A percentile compares a stretch with the other conserved stretches of the same genome.
These are phyloP conservation scores for Arabidopsis arenosa DNA, from an alignment of 345 rosid genomes.

Conservation along the genomic window DNA sequence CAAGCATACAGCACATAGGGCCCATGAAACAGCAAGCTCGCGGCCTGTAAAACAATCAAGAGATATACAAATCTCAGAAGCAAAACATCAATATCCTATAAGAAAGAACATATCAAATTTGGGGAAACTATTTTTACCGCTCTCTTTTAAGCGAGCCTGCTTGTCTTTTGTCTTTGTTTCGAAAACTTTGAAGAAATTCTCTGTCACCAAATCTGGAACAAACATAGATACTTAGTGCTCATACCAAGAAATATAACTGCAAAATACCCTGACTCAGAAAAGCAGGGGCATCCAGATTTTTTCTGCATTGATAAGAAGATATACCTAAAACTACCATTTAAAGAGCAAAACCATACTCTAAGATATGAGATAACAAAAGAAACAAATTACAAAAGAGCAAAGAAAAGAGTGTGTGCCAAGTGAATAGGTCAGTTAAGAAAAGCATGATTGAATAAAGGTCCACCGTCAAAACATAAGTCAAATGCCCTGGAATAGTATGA, in stretches of 20 bases:
- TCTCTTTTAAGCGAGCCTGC: constrained; percentile 73
- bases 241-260: constrained; percentile 18
- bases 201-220: constrained; percentile 64
- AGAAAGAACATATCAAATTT: not conserved
- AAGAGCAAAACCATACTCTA: not conserved
- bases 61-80: constrained; percentile 28
- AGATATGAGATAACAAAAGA: constrained; percentile 4
- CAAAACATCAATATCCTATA: constrained; percentile 30
- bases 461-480: constrained; percentile 3
- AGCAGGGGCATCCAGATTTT: constrained; percentile 19
- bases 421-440: constrained; percentile 19
- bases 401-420: not conserved
- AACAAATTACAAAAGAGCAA: constrained; percentile 8
- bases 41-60: constrained; percentile 56
- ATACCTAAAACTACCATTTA: constrained; percentile 15
- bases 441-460: not conserved
- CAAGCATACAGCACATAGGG: constrained; percentile 94
- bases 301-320: constrained; percentile 19
- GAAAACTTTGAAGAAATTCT: constrained; percentile 74
- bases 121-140: constrained; percentile 55
- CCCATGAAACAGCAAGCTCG: constrained; percentile 96
- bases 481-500: constrained; percentile 14
- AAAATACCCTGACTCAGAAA: not conserved
- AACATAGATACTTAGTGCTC: constrained; percentile 41
- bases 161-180: constrained; percentile 86